A percentile compares a stretch with the other conserved stretches of the same genome.
Conservation (phyloP, 1,284 basidiomycete species). For the Rhodofomes roseus region DNA sequence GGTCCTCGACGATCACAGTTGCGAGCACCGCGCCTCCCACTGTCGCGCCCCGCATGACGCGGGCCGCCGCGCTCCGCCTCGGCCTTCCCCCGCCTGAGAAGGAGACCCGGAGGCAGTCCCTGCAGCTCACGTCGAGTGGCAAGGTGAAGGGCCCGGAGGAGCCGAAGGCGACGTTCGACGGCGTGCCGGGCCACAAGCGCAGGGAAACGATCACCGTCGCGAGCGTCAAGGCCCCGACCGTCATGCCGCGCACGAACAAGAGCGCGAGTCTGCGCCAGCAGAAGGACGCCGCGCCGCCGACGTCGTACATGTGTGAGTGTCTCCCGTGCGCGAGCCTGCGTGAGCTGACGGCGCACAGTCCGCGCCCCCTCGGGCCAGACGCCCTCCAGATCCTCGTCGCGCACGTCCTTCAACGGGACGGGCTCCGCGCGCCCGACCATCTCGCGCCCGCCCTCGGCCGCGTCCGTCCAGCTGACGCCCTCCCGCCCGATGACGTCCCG, state of each 20-base stretch:
- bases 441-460: conserved; percentile 24
- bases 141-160: conserved; percentile 7
- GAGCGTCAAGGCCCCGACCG: conserved; percentile 56
- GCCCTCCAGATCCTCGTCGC: conserved; percentile 24
- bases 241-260: conserved; percentile 65
- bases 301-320: conserved; percentile 63
- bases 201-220: conserved; percentile 68
- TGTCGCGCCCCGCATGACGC: conserved; percentile 71
- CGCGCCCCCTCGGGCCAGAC: conserved; percentile 14
- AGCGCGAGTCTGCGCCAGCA: conserved; percentile 61
- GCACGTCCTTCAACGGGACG: conserved; percentile 22
- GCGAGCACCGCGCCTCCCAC: conserved; percentile 71
- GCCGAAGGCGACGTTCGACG: conserved; percentile 53
- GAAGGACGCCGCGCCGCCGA: conserved; percentile 56
- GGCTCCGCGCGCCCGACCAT: conserved; percentile 16
- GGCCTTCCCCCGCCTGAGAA: conserved; percentile 34
- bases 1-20: conserved; percentile 58
- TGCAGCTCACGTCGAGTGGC: conserved; percentile 3
- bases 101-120: background rate
- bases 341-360: conserved; percentile 14
- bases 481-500: conserved; percentile 30
- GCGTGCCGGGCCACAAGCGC: conserved; percentile 79
- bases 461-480: conserved; percentile 12
- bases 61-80: conserved; percentile 64
- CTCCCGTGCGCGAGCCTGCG: conserved; percentile 6